These are phyloP conservation scores for Alternaria sp. DNA, from an alignment of 2,329 filamentous ascomycete species.

Conservation along the genomic window DNA sequence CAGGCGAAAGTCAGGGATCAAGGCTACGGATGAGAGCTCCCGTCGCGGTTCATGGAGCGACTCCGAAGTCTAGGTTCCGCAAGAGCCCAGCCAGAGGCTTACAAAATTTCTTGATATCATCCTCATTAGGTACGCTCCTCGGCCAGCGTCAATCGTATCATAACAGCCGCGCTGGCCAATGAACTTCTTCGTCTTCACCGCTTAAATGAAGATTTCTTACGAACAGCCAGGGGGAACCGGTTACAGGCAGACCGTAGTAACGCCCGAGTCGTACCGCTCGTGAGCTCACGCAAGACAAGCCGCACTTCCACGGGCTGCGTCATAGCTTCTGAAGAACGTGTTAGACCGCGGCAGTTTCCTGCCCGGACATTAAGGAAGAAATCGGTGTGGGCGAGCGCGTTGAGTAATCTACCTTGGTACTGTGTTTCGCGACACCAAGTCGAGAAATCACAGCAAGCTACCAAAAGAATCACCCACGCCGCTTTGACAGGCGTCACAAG, in stretches of 20 bases:
- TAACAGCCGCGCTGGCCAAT: constrained; percentile 35
- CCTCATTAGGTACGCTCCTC: constrained; percentile 17
- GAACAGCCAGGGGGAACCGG: constrained; percentile 29
- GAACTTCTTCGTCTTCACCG: constrained; percentile 36
- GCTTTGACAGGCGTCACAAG: background rate
- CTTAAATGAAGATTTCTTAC: constrained; percentile 29
- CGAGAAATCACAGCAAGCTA: background rate
- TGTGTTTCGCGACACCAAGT: constrained; percentile 8
- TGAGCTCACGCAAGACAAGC: constrained; percentile 26
- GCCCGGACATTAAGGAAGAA: constrained; percentile 17
- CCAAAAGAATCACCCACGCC: background rate
- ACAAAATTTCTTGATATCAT: constrained; percentile 19
- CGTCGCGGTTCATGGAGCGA: constrained; percentile 9
- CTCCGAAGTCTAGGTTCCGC: constrained; percentile 6
- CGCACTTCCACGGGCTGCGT: constrained; percentile 29
- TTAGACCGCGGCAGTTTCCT: constrained; percentile 26
- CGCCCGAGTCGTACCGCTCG: constrained; percentile 36
- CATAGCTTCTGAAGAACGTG: constrained; percentile 28
- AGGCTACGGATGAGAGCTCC: constrained; percentile 1
- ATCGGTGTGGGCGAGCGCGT: constrained; percentile 15
- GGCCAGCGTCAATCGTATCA: constrained; percentile 21
- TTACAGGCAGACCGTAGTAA: constrained; percentile 34
- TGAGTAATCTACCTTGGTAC: constrained; percentile 4
- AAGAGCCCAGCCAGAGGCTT: constrained; percentile 16
- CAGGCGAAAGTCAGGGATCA: constrained; percentile 7